Evolutionary conservation across 2,329 filamentous ascomycete species (phyloP).

Genomic region (Fusarium foetens): DNA sequence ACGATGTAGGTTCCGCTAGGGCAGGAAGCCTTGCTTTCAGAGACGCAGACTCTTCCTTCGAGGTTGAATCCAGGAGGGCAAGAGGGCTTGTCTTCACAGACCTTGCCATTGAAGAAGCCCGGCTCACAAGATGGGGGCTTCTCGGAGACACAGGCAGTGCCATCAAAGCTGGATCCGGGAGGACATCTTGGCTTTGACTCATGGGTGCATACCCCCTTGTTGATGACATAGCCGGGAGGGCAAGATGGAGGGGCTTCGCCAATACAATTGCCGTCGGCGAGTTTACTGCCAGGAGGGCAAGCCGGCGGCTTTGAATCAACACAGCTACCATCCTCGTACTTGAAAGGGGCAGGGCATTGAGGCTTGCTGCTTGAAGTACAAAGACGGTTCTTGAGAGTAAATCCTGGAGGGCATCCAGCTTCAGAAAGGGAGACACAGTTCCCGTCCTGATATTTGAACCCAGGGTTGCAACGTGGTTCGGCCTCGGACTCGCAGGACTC

Average conservation of each 20-base stretch:
- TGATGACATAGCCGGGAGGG: neutral
- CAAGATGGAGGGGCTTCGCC: neutral
- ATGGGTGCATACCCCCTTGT: slow-evolving; percentile 1
- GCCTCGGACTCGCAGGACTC: slow-evolving; percentile 14
- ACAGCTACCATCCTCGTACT: slow-evolving; percentile 7
- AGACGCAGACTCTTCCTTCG: neutral
- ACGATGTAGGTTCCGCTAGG: neutral
- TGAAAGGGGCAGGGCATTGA: neutral
- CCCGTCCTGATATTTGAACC: slow-evolving; percentile 1
- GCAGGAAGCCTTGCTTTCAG: neutral
- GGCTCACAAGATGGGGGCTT: slow-evolving; percentile 8
- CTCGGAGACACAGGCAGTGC: slow-evolving; percentile 3
- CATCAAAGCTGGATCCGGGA: slow-evolving; percentile 2
- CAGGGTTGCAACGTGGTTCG: neutral
- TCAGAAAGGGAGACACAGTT: neutral
- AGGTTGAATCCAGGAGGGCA: slow-evolving; percentile 6
- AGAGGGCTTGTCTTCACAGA: slow-evolving; percentile 18
- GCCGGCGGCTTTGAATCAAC: neutral
- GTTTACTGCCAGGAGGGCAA: neutral
- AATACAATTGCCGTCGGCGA: slow-evolving; percentile 2
- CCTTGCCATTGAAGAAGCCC: slow-evolving; percentile 20
- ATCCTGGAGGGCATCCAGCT: slow-evolving; percentile 11
- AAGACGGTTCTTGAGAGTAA: slow-evolving; percentile 13
- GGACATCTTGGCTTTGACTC: neutral
- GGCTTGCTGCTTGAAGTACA: slow-evolving; percentile 13